Evolutionary conservation across 805 yeast genomes (phyloP).

Genomic region (Komagataella kurtzmanii): DNA sequence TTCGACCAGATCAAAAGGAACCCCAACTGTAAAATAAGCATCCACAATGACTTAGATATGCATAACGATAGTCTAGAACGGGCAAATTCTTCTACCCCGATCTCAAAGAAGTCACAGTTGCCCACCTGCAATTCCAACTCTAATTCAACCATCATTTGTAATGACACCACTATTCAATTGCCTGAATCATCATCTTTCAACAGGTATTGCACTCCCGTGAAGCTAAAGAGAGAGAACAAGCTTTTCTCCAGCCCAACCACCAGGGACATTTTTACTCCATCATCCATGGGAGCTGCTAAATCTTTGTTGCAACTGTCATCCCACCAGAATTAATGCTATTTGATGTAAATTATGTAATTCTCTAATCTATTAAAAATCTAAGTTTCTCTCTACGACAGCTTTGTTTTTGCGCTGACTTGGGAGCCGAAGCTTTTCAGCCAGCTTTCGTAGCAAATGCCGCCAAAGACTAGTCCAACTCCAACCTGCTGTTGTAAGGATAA

Average conservation of each 20-base stretch:
- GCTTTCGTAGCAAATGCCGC: conserved; percentile 79
- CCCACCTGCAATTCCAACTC: conserved; percentile 2
- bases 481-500: conserved; percentile 56
- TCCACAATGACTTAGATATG: background rate
- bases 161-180: background rate
- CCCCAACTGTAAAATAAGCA: background rate
- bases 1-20: background rate
- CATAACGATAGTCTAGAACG: background rate
- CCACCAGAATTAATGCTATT: conserved; percentile 9
- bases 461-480: conserved; percentile 71
- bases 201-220: background rate
- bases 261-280: conserved; percentile 27
- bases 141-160: background rate
- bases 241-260: background rate
- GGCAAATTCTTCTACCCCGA: background rate
- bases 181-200: background rate
- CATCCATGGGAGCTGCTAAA: conserved; percentile 33
- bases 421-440: conserved; percentile 19
- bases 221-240: background rate
- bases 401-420: background rate
- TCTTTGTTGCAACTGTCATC: conserved; percentile 27
- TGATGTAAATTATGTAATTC: background rate
- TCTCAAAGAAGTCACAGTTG: background rate
- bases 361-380: background rate
- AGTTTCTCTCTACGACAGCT: background rate